A percentile compares a stretch with the other conserved stretches of the same genome.
phyloP scores from a whole-genome alignment of 1,139 yeast genomes.

The Zhuliangozyma blackwelliae region DNA sequence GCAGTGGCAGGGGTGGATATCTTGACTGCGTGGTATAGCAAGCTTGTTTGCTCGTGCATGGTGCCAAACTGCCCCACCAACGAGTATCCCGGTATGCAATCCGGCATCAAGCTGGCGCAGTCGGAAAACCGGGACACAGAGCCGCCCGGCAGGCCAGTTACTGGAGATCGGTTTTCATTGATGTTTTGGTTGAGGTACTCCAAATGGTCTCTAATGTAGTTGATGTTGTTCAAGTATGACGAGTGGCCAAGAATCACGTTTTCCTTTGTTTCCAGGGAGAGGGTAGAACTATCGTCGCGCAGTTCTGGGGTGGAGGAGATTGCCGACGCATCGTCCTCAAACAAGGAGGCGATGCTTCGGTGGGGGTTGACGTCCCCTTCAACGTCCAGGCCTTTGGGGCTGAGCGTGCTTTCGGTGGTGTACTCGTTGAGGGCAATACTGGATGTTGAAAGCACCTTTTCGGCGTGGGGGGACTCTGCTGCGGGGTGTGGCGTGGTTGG shows the following conservation, averaged over 20 bases:
- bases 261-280: constrained; percentile 9
- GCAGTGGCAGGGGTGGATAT: too few relatives aligned
- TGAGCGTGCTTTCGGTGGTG: constrained; percentile 6
- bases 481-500: too few relatives aligned
- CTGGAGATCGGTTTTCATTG: constrained; percentile 5
- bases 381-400: constrained; percentile 1
- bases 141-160: constrained; percentile 4
- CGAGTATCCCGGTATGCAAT: constrained; percentile 21
- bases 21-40: constrained; percentile 18
- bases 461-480: too few relatives aligned
- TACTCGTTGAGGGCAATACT: constrained; percentile 4
- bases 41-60: constrained; percentile 12
- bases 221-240: constrained; percentile 26
- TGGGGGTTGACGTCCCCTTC: constrained; percentile 5
- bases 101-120: constrained; percentile 13
- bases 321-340: constrained; percentile 6
- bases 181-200: constrained; percentile 18
- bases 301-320: constrained; percentile 1
- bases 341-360: constrained; percentile 7
- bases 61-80: constrained; percentile 17
- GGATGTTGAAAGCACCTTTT: too few relatives aligned
- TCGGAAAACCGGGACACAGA: constrained; percentile 11
- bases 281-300: constrained; percentile 2
- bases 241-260: constrained; percentile 8
- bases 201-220: constrained; percentile 20